phyloP scores from a whole-genome alignment of 1,139 yeast species.

The Candida gigantensis region DNA sequence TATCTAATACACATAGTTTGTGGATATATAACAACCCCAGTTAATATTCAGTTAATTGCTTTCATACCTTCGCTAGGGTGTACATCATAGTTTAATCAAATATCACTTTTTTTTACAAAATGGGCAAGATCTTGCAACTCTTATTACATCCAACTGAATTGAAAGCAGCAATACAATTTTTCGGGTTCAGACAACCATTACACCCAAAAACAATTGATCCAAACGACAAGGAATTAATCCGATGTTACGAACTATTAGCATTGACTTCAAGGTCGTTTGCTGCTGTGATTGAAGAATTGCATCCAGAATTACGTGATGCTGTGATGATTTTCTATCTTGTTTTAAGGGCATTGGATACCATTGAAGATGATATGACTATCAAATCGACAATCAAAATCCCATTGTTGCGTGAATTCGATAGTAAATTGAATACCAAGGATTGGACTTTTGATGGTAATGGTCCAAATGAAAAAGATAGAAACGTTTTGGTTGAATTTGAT shows the following conservation, averaged over 20 bases:
- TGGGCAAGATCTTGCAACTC: constrained; percentile 71
- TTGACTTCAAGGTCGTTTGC: constrained; percentile 88
- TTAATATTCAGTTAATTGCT: no score
- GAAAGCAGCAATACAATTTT: constrained; percentile 63
- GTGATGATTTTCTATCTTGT: constrained; percentile 82
- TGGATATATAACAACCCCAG: no score
- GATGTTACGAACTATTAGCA: constrained; percentile 70
- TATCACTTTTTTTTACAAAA: constrained; percentile 20
- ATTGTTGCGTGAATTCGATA: constrained; percentile 66
- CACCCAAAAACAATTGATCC: constrained; percentile 33
- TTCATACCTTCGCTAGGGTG: no score
- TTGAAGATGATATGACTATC: constrained; percentile 95
- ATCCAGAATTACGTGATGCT: constrained; percentile 84
- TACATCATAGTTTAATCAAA: no score
- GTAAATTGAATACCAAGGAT: constrained; percentile 59
- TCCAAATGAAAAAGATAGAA: constrained; percentile 78
- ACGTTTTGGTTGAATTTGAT: constrained; percentile 77
- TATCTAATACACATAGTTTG: no score
- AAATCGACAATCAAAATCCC: constrained; percentile 73
- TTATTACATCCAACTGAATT: constrained; percentile 73
- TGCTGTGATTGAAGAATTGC: constrained; percentile 86
- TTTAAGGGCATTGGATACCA: constrained; percentile 89
- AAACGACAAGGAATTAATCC: constrained; percentile 29
- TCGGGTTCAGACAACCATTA: constrained; percentile 53
- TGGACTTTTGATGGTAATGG: constrained; percentile 83